These are phyloP conservation scores for Fomitopsis betulina DNA, from an alignment of 1,284 basidiomycete species.

Conservation along the genomic window DNA sequence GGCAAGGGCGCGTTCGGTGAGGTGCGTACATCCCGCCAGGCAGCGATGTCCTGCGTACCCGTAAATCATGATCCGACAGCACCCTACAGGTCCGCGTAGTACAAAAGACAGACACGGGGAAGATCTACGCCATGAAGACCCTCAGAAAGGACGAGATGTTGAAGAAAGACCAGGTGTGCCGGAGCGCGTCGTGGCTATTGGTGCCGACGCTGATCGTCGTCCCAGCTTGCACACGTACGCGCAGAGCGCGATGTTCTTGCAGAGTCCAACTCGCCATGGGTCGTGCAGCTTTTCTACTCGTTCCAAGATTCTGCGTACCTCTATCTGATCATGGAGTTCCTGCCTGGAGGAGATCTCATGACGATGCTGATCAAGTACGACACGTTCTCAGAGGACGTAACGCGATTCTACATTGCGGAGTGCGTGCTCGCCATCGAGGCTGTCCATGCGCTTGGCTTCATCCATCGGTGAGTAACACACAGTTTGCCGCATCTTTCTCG, in stretches of 20 bases:
- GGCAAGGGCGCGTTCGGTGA: conserved; percentile 99
- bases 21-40: conserved; percentile 36
- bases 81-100: conserved; percentile 78
- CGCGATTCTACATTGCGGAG: conserved; percentile 99
- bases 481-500: background rate
- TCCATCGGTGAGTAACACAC: conserved; percentile 71
- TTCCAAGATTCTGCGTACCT: conserved; percentile 97
- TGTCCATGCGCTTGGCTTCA: conserved; percentile 98
- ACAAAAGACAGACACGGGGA: conserved; percentile 95
- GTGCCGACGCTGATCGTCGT: conserved; percentile 9
- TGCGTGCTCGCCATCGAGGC: conserved; percentile 98
- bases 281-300: conserved; percentile 97
- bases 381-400: conserved; percentile 97
- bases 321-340: conserved; percentile 98
- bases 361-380: conserved; percentile 99
- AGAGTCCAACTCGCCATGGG: conserved; percentile 97
- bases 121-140: conserved; percentile 99
- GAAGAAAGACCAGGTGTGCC: conserved; percentile 90
- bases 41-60: conserved; percentile 1
- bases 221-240: conserved; percentile 91
- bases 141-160: conserved; percentile 98
- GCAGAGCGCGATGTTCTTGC: conserved; percentile 98
- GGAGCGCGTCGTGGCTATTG: conserved; percentile 3
- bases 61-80: conserved; percentile 6
- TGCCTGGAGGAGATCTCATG: conserved; percentile 98